Conservation (phyloP, 169 alveolate species). For the Plasmodium vinckei region DNA sequence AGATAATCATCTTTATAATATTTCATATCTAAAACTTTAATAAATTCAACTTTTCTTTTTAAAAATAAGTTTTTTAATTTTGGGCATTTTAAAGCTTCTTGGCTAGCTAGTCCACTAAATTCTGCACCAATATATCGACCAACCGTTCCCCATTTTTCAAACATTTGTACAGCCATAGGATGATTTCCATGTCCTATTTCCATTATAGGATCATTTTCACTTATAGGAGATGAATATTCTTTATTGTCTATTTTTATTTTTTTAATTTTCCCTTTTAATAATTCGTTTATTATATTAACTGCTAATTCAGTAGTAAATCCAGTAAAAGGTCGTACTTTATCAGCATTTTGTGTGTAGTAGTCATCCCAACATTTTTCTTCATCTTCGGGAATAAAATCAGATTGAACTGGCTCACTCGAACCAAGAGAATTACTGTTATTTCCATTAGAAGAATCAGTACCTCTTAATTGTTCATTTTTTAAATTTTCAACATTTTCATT, state of each 20-base stretch:
- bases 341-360: slow-evolving; percentile 53
- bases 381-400: slow-evolving; percentile 61
- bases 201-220: slow-evolving; percentile 73
- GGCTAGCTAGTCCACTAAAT: slow-evolving; percentile 79
- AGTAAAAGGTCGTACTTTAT: slow-evolving; percentile 47
- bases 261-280: slow-evolving; percentile 17
- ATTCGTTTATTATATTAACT: slow-evolving; percentile 43
- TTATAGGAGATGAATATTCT: slow-evolving; percentile 57
- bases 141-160: slow-evolving; percentile 69
- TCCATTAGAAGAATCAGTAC: neutral
- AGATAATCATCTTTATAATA: slow-evolving; percentile 42
- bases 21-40: slow-evolving; percentile 52
- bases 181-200: slow-evolving; percentile 88
- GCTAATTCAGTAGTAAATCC: slow-evolving; percentile 74
- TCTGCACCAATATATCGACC: slow-evolving; percentile 76
- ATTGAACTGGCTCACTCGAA: neutral
- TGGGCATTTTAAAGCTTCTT: slow-evolving; percentile 74
- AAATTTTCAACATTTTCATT: slow-evolving; percentile 22
- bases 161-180: slow-evolving; percentile 82
- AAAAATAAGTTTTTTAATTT: slow-evolving; percentile 43
- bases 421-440: neutral
- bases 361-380: slow-evolving; percentile 76
- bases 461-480: slow-evolving; percentile 2
- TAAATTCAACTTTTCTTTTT: slow-evolving; percentile 58
- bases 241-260: slow-evolving; percentile 38